phyloP scores from a whole-genome alignment of 2,329 filamentous ascomycete genomes.

The Fusarium siculi region DNA sequence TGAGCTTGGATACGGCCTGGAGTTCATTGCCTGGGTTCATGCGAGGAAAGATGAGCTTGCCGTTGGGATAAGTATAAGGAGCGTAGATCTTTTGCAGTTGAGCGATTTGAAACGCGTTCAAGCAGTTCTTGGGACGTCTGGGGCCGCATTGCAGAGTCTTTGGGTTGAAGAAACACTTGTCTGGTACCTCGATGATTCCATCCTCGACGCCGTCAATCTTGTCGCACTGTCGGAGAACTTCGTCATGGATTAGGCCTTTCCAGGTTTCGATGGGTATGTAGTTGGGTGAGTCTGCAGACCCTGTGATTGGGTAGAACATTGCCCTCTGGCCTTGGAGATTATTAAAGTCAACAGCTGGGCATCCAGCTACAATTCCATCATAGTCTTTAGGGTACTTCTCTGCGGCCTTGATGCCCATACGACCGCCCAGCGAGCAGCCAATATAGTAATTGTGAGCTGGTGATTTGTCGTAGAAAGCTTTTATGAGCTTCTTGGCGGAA shows the following conservation, averaged over 20 bases:
- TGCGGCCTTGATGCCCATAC: slow-evolving; percentile 65
- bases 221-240: slow-evolving; percentile 63
- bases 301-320: slow-evolving; percentile 26
- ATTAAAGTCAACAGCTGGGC: slow-evolving; percentile 58
- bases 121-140: background rate
- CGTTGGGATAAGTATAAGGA: slow-evolving; percentile 9
- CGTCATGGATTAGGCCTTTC: slow-evolving; percentile 49
- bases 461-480: slow-evolving; percentile 55
- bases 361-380: slow-evolving; percentile 59
- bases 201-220: slow-evolving; percentile 60
- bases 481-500: slow-evolving; percentile 1
- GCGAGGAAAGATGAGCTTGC: slow-evolving; percentile 21
- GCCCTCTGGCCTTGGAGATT: slow-evolving; percentile 48
- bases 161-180: slow-evolving; percentile 57
- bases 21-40: slow-evolving; percentile 30
- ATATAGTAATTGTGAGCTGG: slow-evolving; percentile 62
- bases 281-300: background rate
- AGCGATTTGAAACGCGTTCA: background rate
- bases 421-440: slow-evolving; percentile 69
- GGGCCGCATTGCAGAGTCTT: slow-evolving; percentile 51
- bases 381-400: slow-evolving; percentile 66
- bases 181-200: slow-evolving; percentile 60
- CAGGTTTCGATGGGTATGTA: slow-evolving; percentile 6
- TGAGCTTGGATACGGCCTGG: slow-evolving; percentile 5
- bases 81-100: slow-evolving; percentile 18